A percentile compares a stretch with the other conserved stretches of the same genome.
These are phyloP conservation scores for Lachnellula cervina DNA, from an alignment of 2,329 filamentous ascomycete genomes.

Conservation along the genomic window DNA sequence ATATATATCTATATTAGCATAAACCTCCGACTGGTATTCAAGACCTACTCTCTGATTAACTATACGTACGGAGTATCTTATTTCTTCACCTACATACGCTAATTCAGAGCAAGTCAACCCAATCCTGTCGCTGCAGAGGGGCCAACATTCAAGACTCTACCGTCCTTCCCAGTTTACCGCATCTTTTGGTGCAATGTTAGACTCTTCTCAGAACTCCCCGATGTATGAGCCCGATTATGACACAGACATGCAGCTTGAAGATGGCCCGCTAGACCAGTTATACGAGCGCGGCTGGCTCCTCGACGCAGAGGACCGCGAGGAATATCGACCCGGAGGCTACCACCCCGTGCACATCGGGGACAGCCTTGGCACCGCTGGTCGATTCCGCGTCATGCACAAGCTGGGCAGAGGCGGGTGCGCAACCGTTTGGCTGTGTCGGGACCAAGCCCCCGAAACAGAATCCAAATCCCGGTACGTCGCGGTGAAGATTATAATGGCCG, in stretches of 20 bases:
- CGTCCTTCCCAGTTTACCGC: background rate
- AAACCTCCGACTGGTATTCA: background rate
- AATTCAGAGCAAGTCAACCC: background rate
- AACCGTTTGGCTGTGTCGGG: slow-evolving; percentile 25
- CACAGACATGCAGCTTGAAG: background rate
- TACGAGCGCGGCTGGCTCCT: slow-evolving; percentile 3
- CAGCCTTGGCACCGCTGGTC: slow-evolving; percentile 5
- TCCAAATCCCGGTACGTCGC: slow-evolving; percentile 2
- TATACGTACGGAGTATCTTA: too few species aligned
- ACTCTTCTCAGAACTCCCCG: background rate
- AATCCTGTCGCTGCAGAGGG: background rate
- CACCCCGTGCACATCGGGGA: slow-evolving; percentile 25
- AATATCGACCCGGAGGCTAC: slow-evolving; percentile 15
- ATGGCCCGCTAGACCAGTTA: background rate
- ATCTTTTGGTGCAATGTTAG: background rate
- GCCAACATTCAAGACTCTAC: background rate
- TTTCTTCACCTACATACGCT: background rate
- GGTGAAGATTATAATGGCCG: slow-evolving; percentile 10
- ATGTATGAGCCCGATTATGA: background rate
- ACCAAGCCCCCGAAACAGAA: background rate
- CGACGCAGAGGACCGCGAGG: slow-evolving; percentile 9
- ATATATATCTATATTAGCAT: too few species aligned
- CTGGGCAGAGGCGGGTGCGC: slow-evolving; percentile 22
- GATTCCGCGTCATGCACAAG: slow-evolving; percentile 24
- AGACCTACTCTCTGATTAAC: background rate